phyloP scores from a whole-genome alignment of 2,329 filamentous ascomycete species.

The Pezicula rhizophila region DNA sequence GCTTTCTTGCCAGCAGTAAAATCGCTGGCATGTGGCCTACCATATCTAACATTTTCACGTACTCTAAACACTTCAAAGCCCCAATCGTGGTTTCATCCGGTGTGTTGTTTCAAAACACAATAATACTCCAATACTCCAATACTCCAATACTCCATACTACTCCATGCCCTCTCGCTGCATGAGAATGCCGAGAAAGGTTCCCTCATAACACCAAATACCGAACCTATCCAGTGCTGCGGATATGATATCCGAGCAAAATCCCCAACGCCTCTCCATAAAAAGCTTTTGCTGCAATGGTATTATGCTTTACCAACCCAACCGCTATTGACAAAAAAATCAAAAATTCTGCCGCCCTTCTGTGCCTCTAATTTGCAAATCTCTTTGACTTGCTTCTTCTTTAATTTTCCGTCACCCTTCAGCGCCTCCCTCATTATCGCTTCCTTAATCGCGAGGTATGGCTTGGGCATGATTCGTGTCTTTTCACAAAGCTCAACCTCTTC shows the following conservation, averaged over 20 bases:
- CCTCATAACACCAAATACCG: no score
- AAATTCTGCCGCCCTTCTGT: constrained; percentile 78
- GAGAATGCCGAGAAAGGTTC: no score
- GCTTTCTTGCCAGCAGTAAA: no score
- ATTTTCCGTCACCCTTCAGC: constrained; percentile 74
- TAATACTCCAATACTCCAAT: no score
- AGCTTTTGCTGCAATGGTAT: not conserved
- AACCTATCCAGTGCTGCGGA: not conserved
- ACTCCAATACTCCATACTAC: no score
- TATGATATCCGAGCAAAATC: not conserved
- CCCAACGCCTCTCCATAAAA: not conserved
- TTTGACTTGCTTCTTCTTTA: constrained; percentile 92
- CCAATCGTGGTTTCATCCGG: no score
- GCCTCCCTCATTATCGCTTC: constrained; percentile 88
- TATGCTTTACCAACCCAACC: constrained; percentile 87
- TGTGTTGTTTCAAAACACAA: no score
- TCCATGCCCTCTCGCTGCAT: no score
- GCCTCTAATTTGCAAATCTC: constrained; percentile 80
- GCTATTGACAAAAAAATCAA: constrained; percentile 89
- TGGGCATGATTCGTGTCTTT: constrained; percentile 77
- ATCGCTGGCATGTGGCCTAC: no score
- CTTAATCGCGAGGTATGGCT: constrained; percentile 93
- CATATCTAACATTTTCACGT: no score
- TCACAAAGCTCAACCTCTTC: constrained; percentile 86
- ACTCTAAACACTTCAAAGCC: no score